A percentile compares a stretch with the other conserved stretches of the same genome.
Evolutionary conservation across 176 grass and related monocot genomes (phyloP).

Genomic region (Melocanna baccifera): DNA sequence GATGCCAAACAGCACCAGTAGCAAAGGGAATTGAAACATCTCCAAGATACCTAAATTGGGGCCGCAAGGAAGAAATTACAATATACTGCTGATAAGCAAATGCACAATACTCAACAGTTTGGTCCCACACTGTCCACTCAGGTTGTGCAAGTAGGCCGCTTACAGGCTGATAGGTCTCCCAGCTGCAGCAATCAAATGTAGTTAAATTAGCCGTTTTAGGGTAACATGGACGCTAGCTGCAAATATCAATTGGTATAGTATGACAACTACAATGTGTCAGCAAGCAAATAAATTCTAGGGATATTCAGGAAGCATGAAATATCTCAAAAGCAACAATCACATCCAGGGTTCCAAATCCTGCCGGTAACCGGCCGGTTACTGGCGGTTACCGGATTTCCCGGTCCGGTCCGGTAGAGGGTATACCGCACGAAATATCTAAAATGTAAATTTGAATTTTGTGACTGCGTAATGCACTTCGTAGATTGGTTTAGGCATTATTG

Average conservation of each 20-base stretch:
- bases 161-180: conserved; percentile 96
- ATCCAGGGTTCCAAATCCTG: too few species aligned
- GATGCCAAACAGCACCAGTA: conserved; percentile 96
- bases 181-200: conserved; percentile 59
- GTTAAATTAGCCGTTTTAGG: conserved; percentile 18
- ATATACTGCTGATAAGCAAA: conserved; percentile 97
- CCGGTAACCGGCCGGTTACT: too few species aligned
- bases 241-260: conserved; percentile 12
- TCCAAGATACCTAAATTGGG: conserved; percentile 93
- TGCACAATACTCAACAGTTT: conserved; percentile 97
- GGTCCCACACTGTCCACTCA: conserved; percentile 95
- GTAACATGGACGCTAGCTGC: conserved; percentile 10
- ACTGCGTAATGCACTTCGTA: too few species aligned
- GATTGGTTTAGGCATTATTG: too few species aligned
- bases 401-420: too few species aligned
- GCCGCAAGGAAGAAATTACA: conserved; percentile 92
- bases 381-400: too few species aligned
- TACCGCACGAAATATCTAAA: too few species aligned
- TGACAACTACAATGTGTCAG: neutral
- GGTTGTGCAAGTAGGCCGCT: conserved; percentile 86
- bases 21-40: conserved; percentile 97
- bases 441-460: too few species aligned
- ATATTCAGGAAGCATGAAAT: conserved; percentile 19
- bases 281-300: conserved; percentile 11
- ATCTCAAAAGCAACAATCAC: conserved; percentile 10